Evolutionary conservation across 352 stramenopile genomes (phyloP), one percentile per base, ranked within the genome.

Genomic region (Phytophthora sansomeana): DNA sequence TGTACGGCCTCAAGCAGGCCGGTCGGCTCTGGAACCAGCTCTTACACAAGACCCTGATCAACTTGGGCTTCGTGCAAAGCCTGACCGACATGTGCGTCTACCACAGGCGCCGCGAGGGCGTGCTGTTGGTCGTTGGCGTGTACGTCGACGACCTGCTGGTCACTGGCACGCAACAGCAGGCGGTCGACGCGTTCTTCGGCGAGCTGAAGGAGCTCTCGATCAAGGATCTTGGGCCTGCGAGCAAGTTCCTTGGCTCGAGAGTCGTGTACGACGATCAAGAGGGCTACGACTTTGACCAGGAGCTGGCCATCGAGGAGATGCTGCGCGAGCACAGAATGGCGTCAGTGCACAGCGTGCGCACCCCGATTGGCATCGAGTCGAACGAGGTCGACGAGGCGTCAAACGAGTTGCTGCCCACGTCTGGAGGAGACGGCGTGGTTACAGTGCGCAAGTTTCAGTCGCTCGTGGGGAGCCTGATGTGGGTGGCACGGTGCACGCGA

Each of bases 401-500:
- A 3, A 30, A 33, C 26, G 48, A 69, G 10, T 32, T 55, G 4
- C 47, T 64, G 39, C 57, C 52, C n/a, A 52, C n/a, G n/a, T n/a
- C n/a, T n/a, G n/a, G n/a, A n/a, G n/a, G n/a, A n/a, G n/a, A n/a
- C n/a, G n/a, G n/a, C n/a, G n/a, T n/a, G n/a, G n/a, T n/a, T n/a
- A n/a, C n/a, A n/a, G n/a, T n/a, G n/a, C n/a, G n/a, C 3, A 69
- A 13, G n/a, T 74, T 81, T 29, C 69, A 78, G 54, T 81, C 73
- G 0, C 35, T 83, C 0, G 58, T 77, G 2, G 72, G 72, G 0
- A 77, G 63, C 17, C 54, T 80, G 14, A 19, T 78, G 9, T 80
- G 75, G 72, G 24, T 78, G 0, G 28, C 71, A 8, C 21, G 71
- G 0, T 78, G 59, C 47, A 80, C 64, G 0, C 28, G 71, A 5